Evolutionary conservation across 1,284 basidiomycete species (phyloP).

Genomic region (Papiliotrema fonsecae): DNA sequence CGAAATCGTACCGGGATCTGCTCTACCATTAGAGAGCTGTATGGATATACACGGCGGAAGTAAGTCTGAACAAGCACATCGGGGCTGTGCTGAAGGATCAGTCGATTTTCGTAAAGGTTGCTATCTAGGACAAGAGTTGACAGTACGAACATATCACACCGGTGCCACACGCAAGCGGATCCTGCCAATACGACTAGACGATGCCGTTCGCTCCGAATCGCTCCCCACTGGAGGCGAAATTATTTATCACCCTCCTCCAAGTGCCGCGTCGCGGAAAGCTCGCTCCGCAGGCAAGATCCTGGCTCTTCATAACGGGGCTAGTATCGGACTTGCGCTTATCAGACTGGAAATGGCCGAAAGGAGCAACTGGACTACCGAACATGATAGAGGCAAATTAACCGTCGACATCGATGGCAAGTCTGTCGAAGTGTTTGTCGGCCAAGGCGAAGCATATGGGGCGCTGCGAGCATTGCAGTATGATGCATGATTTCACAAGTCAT

Average conservation of each 20-base stretch:
- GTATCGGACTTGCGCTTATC: conserved; percentile 42
- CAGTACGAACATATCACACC: conserved; percentile 93
- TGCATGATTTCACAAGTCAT: conserved; percentile 1
- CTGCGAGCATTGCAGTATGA: conserved; percentile 14
- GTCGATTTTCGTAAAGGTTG: conserved; percentile 98
- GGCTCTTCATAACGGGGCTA: conserved; percentile 18
- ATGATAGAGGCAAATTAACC: conserved; percentile 16
- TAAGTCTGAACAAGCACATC: conserved; percentile 52
- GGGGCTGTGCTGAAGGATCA: conserved; percentile 41
- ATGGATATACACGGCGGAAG: conserved; percentile 88
- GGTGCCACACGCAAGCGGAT: conserved; percentile 89
- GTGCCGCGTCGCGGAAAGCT: conserved; percentile 31
- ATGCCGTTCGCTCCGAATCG: no score
- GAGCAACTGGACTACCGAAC: conserved; percentile 26
- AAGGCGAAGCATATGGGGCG: conserved; percentile 38
- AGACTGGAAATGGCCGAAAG: conserved; percentile 44
- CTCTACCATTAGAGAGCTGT: conserved; percentile 90
- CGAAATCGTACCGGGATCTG: conserved; percentile 71
- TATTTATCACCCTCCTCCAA: conserved; percentile 30
- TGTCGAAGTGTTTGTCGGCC: conserved; percentile 31
- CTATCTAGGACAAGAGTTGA: conserved; percentile 96
- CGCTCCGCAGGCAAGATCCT: conserved; percentile 42
- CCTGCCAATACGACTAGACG: conserved; percentile 59
- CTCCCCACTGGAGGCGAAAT: conserved; percentile 18
- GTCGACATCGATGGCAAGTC: conserved; percentile 21